Percentiles rank a stretch among this genome's conserved stretches.
Evolutionary conservation across 1,139 yeast genomes (phyloP).

Genomic region (Hyphopichia burtonii): DNA sequence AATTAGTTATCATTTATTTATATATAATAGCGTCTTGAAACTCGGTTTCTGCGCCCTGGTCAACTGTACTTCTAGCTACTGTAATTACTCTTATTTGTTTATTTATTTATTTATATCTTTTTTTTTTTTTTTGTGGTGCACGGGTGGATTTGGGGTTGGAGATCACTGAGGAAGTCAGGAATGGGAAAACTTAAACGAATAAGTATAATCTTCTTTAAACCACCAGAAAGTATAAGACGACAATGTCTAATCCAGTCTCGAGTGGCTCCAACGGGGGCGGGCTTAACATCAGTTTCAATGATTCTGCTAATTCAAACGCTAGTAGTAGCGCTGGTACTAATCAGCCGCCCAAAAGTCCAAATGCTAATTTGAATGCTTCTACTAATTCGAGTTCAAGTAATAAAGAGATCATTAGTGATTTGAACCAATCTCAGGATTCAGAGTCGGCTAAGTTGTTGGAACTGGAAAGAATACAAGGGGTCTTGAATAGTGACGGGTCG

Average conservation of each 20-base stretch:
- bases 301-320: background rate
- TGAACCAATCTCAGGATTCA: slow-evolving; percentile 5
- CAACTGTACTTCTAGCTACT: too few species aligned
- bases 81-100: background rate
- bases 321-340: background rate
- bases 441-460: slow-evolving; percentile 24
- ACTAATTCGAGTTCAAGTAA: background rate
- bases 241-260: background rate
- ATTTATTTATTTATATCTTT: too few species aligned
- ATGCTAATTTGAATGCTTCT: background rate
- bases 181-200: too few species aligned
- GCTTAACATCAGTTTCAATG: background rate
- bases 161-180: too few species aligned
- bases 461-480: slow-evolving; percentile 26
- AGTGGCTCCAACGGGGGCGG: background rate
- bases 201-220: too few species aligned
- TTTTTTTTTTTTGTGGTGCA: background rate
- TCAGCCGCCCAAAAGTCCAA: background rate
- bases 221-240: too few species aligned
- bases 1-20: background rate
- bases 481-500: slow-evolving; percentile 40
- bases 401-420: background rate
- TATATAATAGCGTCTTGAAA: slow-evolving; percentile 1
- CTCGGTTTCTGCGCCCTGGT: background rate
- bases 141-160: background rate